These are phyloP conservation scores for Phytophthora citricola DNA, from an alignment of 352 stramenopile species.

Conservation along the genomic window DNA sequence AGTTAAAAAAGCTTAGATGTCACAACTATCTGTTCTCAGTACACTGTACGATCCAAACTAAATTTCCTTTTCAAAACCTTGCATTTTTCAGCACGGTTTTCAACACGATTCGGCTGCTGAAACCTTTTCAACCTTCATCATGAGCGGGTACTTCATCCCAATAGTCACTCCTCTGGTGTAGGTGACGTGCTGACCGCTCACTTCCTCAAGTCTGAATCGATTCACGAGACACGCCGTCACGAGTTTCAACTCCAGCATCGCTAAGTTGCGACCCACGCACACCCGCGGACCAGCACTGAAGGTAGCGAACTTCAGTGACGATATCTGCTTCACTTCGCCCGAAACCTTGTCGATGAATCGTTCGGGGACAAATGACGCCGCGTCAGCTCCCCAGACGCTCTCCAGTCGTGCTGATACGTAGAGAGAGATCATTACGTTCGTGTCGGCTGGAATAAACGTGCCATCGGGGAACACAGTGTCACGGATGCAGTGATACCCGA, in stretches of 20 bases:
- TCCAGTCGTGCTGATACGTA: constrained; percentile 41
- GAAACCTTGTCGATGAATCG: constrained; percentile 35
- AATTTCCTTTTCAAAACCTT: too few species aligned
- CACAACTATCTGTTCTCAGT: too few species aligned
- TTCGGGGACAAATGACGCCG: constrained; percentile 40
- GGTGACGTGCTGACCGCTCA: constrained; percentile 33
- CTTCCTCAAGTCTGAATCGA: constrained; percentile 44
- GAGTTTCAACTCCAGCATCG: constrained; percentile 75
- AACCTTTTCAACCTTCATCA: constrained; percentile 25
- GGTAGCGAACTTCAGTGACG: constrained; percentile 17
- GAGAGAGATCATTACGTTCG: constrained; percentile 26
- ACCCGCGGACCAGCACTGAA: constrained; percentile 35
- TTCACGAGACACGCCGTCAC: constrained; percentile 43
- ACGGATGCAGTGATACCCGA: constrained; percentile 26
- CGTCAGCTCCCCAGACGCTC: constrained; percentile 41
- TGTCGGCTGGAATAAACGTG: constrained; percentile 37
- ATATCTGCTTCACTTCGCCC: constrained; percentile 19
- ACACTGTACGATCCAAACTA: too few species aligned
- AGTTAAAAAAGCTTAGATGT: too few species aligned
- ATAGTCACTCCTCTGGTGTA: constrained; percentile 46
- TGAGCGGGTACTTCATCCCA: constrained; percentile 39
- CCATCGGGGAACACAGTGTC: constrained; percentile 48
- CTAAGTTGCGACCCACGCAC: constrained; percentile 41
- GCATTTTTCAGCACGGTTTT: too few species aligned
- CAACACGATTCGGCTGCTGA: background rate